Percentiles rank a stretch among this genome's conserved stretches.
phyloP scores from a whole-genome alignment of 164 flowering plant species.

The Pachysandra terminalis region DNA sequence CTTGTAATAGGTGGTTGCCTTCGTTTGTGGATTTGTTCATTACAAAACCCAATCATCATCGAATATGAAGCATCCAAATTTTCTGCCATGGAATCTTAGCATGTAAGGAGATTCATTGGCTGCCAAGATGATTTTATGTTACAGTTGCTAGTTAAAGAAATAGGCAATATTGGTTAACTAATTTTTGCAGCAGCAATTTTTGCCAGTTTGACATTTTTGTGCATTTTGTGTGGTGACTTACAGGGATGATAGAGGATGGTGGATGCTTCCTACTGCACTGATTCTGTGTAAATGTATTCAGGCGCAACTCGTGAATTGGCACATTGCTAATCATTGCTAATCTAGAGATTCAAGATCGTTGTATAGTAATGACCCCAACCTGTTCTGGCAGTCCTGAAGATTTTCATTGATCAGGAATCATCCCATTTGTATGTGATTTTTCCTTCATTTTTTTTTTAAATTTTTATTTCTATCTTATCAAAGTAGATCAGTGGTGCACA shows the following conservation, averaged over 20 bases:
- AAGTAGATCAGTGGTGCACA: too few species aligned
- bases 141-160: too few species aligned
- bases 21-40: constrained; percentile 72
- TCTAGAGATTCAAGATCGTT: constrained; percentile 97
- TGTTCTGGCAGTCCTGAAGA: constrained; percentile 89
- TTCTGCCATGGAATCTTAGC: constrained; percentile 82
- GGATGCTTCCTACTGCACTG: constrained; percentile 88
- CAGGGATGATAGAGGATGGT: constrained; percentile 99
- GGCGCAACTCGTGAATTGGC: constrained; percentile 85
- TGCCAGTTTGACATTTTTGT: neutral
- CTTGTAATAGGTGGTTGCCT: constrained; percentile 68
- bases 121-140: neutral
- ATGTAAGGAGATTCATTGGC: constrained; percentile 43
- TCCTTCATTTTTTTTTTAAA: neutral
- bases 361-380: constrained; percentile 79
- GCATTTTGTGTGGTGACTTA: constrained; percentile 1
- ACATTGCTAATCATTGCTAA: constrained; percentile 95
- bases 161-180: too few species aligned
- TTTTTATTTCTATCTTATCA: too few species aligned
- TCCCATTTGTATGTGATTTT: constrained; percentile 3
- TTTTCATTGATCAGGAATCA: constrained; percentile 16
- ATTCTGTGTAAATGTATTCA: constrained; percentile 87
- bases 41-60: constrained; percentile 51
- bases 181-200: neutral
- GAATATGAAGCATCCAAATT: constrained; percentile 40